Conservation (phyloP, 352 stramenopile species). For the Phytophthora europaea region DNA sequence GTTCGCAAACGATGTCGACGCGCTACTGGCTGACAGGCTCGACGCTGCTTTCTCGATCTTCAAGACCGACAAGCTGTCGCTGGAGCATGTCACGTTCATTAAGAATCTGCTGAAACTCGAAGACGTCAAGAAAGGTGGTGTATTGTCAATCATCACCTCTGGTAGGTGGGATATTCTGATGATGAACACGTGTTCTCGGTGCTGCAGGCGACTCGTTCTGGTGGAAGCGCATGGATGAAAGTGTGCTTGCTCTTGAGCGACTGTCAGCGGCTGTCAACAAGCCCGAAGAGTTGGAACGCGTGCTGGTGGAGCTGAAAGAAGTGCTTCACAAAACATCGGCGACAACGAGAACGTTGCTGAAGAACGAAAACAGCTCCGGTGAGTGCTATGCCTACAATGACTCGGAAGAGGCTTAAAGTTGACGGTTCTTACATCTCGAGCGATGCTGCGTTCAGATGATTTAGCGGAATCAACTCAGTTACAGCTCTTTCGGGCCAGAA, state of each 20-base stretch:
- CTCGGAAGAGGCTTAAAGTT: background rate
- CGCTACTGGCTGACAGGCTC: constrained; percentile 59
- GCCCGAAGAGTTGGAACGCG: constrained; percentile 64
- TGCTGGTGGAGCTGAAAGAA: constrained; percentile 62
- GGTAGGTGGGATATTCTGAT: background rate
- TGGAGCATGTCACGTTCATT: constrained; percentile 63
- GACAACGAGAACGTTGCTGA: constrained; percentile 22
- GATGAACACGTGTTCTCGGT: background rate
- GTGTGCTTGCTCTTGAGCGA: constrained; percentile 56
- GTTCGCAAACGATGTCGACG: constrained; percentile 61
- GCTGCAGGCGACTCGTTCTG: constrained; percentile 48
- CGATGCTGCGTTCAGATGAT: background rate
- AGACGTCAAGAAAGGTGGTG: constrained; percentile 45
- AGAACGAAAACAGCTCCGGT: constrained; percentile 21
- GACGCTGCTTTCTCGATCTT: constrained; percentile 66
- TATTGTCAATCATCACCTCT: background rate
- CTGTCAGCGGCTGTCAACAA: constrained; percentile 59
- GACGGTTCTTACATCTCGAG: background rate
- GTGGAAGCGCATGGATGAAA: constrained; percentile 71
- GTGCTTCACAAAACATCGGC: constrained; percentile 48
- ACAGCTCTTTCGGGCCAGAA: constrained; percentile 51
- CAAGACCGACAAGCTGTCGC: constrained; percentile 61
- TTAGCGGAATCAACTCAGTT: constrained; percentile 38
- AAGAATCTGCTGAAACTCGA: constrained; percentile 70
- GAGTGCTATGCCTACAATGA: background rate